phyloP scores from a whole-genome alignment of 805 yeast species.

The Cyberlindnera veronae region DNA sequence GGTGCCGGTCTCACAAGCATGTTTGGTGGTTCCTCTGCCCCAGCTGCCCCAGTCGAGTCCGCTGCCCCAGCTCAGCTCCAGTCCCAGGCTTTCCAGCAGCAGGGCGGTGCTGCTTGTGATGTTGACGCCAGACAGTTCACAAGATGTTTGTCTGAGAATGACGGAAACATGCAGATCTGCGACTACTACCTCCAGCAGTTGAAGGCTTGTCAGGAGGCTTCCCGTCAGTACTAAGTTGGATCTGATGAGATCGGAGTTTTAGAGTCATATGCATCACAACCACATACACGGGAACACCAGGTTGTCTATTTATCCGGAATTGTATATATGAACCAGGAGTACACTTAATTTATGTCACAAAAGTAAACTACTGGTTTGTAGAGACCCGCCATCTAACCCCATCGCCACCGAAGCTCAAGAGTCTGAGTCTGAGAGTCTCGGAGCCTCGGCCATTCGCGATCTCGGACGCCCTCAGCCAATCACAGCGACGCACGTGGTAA shows the following conservation, averaged over 20 bases:
- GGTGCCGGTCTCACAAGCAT: slow-evolving; percentile 91
- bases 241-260: no score
- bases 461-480: no score
- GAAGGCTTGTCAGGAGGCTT: slow-evolving; percentile 95
- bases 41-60: slow-evolving; percentile 36
- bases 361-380: no score
- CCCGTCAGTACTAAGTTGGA: slow-evolving; percentile 63
- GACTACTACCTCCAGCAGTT: slow-evolving; percentile 96
- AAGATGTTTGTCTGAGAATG: slow-evolving; percentile 88
- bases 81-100: slow-evolving; percentile 36
- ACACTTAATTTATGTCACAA: no score
- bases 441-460: no score
- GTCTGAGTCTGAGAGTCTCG: no score
- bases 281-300: no score
- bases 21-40: slow-evolving; percentile 77
- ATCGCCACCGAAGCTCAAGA: no score
- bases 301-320: no score
- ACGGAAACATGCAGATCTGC: slow-evolving; percentile 95
- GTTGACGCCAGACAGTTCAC: slow-evolving; percentile 93
- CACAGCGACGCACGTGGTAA: neutral
- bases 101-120: slow-evolving; percentile 62
- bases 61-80: slow-evolving; percentile 42
- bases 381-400: no score
- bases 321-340: no score
- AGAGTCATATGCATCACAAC: no score